Percentiles rank a stretch among this genome's conserved stretches.
Conservation (phyloP, 2,329 filamentous ascomycete genomes). For the Blumeria hordei region DNA sequence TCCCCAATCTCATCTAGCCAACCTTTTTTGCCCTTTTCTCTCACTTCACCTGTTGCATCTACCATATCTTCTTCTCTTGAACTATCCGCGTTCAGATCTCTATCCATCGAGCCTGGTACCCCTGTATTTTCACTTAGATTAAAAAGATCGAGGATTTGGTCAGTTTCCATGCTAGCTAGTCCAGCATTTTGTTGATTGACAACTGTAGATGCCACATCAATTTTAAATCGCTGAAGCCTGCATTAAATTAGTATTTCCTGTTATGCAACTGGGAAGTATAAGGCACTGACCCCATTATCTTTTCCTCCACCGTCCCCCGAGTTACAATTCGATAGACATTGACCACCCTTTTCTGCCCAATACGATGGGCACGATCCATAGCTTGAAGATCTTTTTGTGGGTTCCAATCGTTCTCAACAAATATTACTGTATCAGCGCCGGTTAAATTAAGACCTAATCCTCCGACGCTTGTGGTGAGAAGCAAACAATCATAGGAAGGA, state of each 20-base stretch:
- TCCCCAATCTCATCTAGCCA: slow-evolving; percentile 90
- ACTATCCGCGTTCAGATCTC: slow-evolving; percentile 29
- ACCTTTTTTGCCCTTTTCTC: slow-evolving; percentile 88
- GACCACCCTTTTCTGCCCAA: slow-evolving; percentile 98
- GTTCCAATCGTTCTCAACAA: slow-evolving; percentile 99
- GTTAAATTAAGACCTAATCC: slow-evolving; percentile 87
- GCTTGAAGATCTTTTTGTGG: slow-evolving; percentile 95
- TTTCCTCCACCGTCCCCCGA: slow-evolving; percentile 86
- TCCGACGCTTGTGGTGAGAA: slow-evolving; percentile 86
- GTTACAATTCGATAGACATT: slow-evolving; percentile 97
- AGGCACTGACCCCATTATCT: slow-evolving; percentile 54
- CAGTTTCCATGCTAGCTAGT: slow-evolving; percentile 80
- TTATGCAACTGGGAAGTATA: neutral
- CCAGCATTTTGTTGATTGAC: slow-evolving; percentile 98
- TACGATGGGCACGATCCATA: slow-evolving; percentile 95
- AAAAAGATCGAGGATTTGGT: slow-evolving; percentile 92
- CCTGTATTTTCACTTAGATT: slow-evolving; percentile 63
- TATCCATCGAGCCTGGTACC: slow-evolving; percentile 32
- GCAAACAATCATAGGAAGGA: slow-evolving; percentile 80
- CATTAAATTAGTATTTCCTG: slow-evolving; percentile 2
- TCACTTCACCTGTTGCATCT: slow-evolving; percentile 75
- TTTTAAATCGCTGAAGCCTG: slow-evolving; percentile 95
- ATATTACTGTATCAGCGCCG: slow-evolving; percentile 94
- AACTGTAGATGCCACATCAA: slow-evolving; percentile 91
- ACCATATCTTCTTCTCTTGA: slow-evolving; percentile 68